These are phyloP conservation scores for Geotrichum restrictum DNA, from an alignment of 1,139 yeast genomes.

Conservation along the genomic window DNA sequence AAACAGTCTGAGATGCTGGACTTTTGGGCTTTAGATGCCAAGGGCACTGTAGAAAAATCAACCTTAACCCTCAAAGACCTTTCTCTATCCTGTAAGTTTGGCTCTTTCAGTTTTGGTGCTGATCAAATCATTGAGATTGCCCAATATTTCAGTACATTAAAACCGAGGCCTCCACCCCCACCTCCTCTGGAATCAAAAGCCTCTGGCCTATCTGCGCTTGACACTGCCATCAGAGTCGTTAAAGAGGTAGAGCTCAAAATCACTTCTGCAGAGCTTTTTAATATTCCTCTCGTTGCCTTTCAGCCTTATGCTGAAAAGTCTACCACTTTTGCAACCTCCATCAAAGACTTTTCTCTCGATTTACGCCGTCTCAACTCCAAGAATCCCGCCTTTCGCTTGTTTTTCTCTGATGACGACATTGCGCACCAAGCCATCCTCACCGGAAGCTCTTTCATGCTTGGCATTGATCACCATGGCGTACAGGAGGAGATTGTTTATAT, in stretches of 20 bases:
- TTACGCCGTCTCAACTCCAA: conserved; percentile 40
- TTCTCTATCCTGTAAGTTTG: conserved; percentile 35
- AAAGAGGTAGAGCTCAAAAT: conserved; percentile 38
- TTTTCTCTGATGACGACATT: conserved; percentile 36
- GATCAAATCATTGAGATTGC: conserved; percentile 26
- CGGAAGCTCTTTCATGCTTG: conserved; percentile 39
- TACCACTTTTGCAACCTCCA: conserved; percentile 30
- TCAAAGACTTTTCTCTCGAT: conserved; percentile 40
- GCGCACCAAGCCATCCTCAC: conserved; percentile 44
- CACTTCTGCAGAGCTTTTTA: conserved; percentile 32
- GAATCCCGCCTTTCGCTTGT: conserved; percentile 41
- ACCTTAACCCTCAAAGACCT: conserved; percentile 37
- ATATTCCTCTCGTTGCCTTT: conserved; percentile 22
- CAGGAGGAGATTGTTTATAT: conserved; percentile 41
- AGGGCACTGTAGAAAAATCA: conserved; percentile 36
- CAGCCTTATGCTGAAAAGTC: neutral
- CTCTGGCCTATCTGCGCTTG: conserved; percentile 28
- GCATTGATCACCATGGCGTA: conserved; percentile 30
- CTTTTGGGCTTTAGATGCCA: conserved; percentile 32
- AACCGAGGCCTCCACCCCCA: neutral
- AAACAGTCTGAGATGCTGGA: conserved; percentile 37
- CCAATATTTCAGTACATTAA: conserved; percentile 13
- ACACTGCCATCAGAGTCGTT: conserved; percentile 37
- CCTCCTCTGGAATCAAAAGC: neutral
- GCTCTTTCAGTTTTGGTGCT: conserved; percentile 28